These are phyloP conservation scores for Meripilus lineatus DNA, from an alignment of 1,284 basidiomycete species.

Conservation along the genomic window DNA sequence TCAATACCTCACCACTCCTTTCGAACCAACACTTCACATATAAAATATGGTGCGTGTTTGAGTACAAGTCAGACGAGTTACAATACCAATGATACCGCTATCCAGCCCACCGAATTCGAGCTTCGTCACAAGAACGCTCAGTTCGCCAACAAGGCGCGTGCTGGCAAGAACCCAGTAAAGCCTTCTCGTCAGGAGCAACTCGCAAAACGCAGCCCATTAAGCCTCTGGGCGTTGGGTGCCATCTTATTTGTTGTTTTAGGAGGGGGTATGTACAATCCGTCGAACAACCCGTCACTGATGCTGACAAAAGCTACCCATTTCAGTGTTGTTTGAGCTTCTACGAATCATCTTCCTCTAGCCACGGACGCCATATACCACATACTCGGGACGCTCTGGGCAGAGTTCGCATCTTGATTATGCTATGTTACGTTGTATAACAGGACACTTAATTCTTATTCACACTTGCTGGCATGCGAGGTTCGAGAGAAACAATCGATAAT, in stretches of 20 bases:
- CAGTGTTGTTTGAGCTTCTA: constrained; percentile 71
- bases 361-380: no score
- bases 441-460: constrained; percentile 7
- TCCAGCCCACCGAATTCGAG: constrained; percentile 61
- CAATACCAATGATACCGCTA: background rate
- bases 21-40: no score
- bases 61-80: constrained; percentile 3
- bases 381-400: no score
- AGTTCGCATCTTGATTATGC: background rate
- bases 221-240: constrained; percentile 62
- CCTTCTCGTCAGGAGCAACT: constrained; percentile 66
- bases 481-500: no score
- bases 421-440: constrained; percentile 12
- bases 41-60: constrained; percentile 27
- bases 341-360: constrained; percentile 61
- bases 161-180: constrained; percentile 71
- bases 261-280: constrained; percentile 51
- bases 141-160: constrained; percentile 64
- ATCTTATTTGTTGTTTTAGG: constrained; percentile 71
- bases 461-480: background rate
- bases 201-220: constrained; percentile 66
- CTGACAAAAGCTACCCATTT: constrained; percentile 1
- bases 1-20: constrained; percentile 18
- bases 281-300: background rate
- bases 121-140: constrained; percentile 73